Evolutionary conservation across 306 rosid species (phyloP).

Genomic region (Adenanthera pavonina): DNA sequence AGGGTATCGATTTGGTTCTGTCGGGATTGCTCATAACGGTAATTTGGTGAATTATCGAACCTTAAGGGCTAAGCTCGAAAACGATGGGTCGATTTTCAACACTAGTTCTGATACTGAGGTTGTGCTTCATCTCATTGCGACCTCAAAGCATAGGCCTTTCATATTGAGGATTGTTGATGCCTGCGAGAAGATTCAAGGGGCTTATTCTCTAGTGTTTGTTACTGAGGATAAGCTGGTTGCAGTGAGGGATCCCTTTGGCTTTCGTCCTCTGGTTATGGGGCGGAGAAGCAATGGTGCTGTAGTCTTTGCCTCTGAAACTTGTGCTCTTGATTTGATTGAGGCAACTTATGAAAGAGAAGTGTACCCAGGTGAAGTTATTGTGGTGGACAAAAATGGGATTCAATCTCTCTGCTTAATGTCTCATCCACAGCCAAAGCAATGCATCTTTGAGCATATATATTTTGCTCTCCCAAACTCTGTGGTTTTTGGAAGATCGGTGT

Average conservation of each 20-base stretch:
- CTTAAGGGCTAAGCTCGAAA: slow-evolving; percentile 70
- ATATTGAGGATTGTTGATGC: slow-evolving; percentile 79
- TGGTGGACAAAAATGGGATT: slow-evolving; percentile 65
- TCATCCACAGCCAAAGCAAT: slow-evolving; percentile 72
- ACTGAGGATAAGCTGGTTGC: slow-evolving; percentile 86
- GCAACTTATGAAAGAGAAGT: slow-evolving; percentile 85
- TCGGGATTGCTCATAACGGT: slow-evolving; percentile 91
- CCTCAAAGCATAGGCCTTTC: slow-evolving; percentile 76
- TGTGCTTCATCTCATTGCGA: slow-evolving; percentile 88
- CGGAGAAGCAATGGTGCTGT: slow-evolving; percentile 77
- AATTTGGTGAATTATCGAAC: slow-evolving; percentile 79
- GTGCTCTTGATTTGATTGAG: slow-evolving; percentile 82
- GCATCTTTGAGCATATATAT: slow-evolving; percentile 89
- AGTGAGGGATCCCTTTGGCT: slow-evolving; percentile 76
- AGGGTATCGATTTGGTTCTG: slow-evolving; percentile 79
- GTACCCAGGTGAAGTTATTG: slow-evolving; percentile 75
- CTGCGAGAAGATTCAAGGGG: slow-evolving; percentile 81
- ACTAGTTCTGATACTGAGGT: slow-evolving; percentile 91
- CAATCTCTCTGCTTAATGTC: slow-evolving; percentile 79
- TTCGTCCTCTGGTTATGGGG: slow-evolving; percentile 87
- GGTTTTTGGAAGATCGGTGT: slow-evolving; percentile 75
- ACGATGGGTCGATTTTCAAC: slow-evolving; percentile 76
- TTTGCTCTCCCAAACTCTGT: slow-evolving; percentile 75
- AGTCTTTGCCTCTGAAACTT: slow-evolving; percentile 85
- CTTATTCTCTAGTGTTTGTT: slow-evolving; percentile 77